Evolutionary conservation across 768 basidiomycete genomes (phyloP), one percentile per base, ranked within the genome.

Genomic region (Suillus bovinus): DNA sequence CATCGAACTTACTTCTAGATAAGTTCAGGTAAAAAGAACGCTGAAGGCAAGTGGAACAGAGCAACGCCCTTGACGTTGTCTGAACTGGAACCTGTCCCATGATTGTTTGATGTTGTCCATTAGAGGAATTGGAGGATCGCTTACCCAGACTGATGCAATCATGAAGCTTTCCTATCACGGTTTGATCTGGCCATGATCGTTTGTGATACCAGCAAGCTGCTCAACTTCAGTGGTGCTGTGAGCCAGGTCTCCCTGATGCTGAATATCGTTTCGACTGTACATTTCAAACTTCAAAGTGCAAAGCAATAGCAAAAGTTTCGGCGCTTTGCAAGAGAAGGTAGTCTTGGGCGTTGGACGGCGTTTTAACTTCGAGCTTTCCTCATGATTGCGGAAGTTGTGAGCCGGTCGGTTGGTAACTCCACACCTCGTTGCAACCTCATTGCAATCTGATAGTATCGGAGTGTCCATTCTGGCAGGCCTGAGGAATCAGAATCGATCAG

Each of bases 111-210:
- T n/a, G 7, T 17, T 3, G n/a, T 2, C 4, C 41, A 42, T 16
- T 24, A 31, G 24, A 49, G 20, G 47, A 39, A 42, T 34, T 1
- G 16, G 14, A 24, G 29, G 17, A 44, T 6, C 36, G 64, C 71
- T 20, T 34, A 73, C 71, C 71, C 72, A 73, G 29, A 47, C 49
- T 70, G 65, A 7, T 70, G 71, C 56, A 72, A 70, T 33, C 70
- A 70, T 59, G 63, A 64, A 39, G 66, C 66, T 36, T 62, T 60
- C 16, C 42, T 5, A 33, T 66, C 27, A 56, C 64, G 14, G 46
- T 16, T 11, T 24, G 14, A 47, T 47, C 46, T 16, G 6, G 46
- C 3, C 24, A 4, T 27, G 46, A 47, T 17, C 27, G 24, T 47
- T 47, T 17, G 14, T 1, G 14, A 47, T 47, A 14, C 24, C 24